These are phyloP conservation scores for Parafenestella ontariensis DNA, from an alignment of 2,329 filamentous ascomycete genomes.

Conservation along the genomic window DNA sequence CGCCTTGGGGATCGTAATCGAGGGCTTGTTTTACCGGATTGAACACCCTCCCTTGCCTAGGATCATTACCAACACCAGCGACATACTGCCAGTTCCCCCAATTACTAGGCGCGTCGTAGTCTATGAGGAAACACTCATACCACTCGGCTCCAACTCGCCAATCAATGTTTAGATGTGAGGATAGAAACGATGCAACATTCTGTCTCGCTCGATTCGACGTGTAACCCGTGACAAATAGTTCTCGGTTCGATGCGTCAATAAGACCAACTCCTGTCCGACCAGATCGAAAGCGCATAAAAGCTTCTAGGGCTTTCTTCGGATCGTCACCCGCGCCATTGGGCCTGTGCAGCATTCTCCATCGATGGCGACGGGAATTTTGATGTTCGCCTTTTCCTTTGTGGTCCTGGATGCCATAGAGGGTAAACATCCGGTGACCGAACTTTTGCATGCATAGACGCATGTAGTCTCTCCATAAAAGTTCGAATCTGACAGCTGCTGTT, in stretches of 20 bases:
- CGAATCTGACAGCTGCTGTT: constrained; percentile 72
- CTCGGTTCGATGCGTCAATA: constrained; percentile 78
- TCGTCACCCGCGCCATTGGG: constrained; percentile 49
- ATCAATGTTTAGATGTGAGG: constrained; percentile 76
- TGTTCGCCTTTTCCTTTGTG: constrained; percentile 15
- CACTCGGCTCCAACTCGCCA: constrained; percentile 84
- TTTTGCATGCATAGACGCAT: constrained; percentile 79
- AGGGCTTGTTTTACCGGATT: constrained; percentile 83
- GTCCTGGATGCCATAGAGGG: constrained; percentile 67
- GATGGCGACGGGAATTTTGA: constrained; percentile 51
- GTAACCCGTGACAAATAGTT: constrained; percentile 77
- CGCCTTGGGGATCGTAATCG: constrained; percentile 74
- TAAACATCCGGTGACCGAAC: constrained; percentile 70
- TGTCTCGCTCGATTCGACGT: constrained; percentile 78
- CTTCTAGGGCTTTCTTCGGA: constrained; percentile 50
- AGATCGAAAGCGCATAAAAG: constrained; percentile 65
- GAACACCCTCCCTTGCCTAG: constrained; percentile 75
- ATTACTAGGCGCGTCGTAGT: constrained; percentile 79
- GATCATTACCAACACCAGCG: constrained; percentile 80
- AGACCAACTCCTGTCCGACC: constrained; percentile 78
- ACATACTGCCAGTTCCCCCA: constrained; percentile 89
- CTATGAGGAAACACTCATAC: constrained; percentile 77
- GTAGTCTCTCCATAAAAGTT: constrained; percentile 79
- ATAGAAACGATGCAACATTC: constrained; percentile 76
- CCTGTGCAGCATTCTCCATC: constrained; percentile 38